Conservation (phyloP, 495 filamentous ascomycete species). For the Penicillium maclennaniae region DNA sequence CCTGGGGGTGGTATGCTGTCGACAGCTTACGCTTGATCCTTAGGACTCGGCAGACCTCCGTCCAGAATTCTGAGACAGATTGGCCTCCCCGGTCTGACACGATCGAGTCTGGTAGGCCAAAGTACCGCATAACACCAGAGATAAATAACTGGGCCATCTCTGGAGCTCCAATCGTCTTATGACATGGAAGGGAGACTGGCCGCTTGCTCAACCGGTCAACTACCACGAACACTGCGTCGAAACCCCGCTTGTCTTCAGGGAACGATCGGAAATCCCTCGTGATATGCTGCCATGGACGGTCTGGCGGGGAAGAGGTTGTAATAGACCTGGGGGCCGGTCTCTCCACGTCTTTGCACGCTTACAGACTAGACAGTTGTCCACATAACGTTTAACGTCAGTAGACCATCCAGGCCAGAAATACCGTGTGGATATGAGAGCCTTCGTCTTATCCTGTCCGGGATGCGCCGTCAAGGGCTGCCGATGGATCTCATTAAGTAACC, state of each 20-base stretch:
- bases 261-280: too few species aligned
- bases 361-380: background rate
- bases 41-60: constrained; percentile 9
- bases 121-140: background rate
- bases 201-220: background rate
- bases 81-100: constrained; percentile 19
- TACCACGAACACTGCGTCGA: background rate
- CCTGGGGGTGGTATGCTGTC: too few species aligned
- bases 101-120: constrained; percentile 10
- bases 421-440: background rate
- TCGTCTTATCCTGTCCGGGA: constrained; percentile 4
- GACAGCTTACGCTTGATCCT: constrained; percentile 6
- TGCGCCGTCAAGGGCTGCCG: background rate
- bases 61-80: constrained; percentile 15
- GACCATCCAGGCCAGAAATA: too few species aligned
- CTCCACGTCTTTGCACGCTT: constrained; percentile 1
- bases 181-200: background rate
- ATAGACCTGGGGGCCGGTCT: background rate
- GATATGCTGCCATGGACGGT: constrained; percentile 1
- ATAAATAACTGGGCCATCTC: background rate
- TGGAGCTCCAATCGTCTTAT: too few species aligned
- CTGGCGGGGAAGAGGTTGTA: background rate
- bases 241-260: background rate
- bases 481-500: constrained; percentile 11
- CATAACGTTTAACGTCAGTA: too few species aligned